Evolutionary conservation across 1,139 yeast genomes (phyloP).

Genomic region (Neolecta irregularis): DNA sequence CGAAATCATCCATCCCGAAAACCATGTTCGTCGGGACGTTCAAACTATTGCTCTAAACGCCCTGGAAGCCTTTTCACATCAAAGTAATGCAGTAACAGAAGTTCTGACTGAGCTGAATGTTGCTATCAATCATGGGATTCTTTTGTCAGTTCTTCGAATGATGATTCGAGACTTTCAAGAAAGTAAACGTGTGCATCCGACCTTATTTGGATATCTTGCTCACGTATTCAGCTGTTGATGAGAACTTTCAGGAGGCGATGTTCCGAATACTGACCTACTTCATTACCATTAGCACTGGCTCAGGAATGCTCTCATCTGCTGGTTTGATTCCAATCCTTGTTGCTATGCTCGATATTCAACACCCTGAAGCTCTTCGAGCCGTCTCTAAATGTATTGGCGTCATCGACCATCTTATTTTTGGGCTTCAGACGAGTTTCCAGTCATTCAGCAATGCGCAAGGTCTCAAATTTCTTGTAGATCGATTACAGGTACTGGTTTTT

Average conservation of each 20-base stretch:
- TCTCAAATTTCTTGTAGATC: conserved; percentile 42
- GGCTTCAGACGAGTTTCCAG: conserved; percentile 34
- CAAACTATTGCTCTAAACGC: conserved; percentile 50
- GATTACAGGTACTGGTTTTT: conserved; percentile 52
- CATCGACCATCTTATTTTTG: conserved; percentile 39
- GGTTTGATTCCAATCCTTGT: conserved; percentile 57
- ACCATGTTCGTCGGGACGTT: conserved; percentile 35
- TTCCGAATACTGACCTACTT: conserved; percentile 19
- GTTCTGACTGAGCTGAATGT: conserved; percentile 75
- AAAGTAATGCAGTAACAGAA: conserved; percentile 61
- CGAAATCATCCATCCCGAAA: conserved; percentile 50
- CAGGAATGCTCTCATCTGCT: conserved; percentile 30
- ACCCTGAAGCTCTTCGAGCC: conserved; percentile 18
- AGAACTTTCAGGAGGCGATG: conserved; percentile 12
- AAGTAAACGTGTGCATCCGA: conserved; percentile 21
- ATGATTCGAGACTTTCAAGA: conserved; percentile 36
- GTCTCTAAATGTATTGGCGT: conserved; percentile 44
- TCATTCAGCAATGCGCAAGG: conserved; percentile 58
- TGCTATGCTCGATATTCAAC: conserved; percentile 41
- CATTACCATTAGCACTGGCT: conserved; percentile 11
- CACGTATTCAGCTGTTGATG: conserved; percentile 4
- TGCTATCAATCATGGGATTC: conserved; percentile 69
- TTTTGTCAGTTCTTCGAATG: conserved; percentile 56
- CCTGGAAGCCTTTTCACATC: conserved; percentile 54
- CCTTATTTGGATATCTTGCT: conserved; percentile 10